phyloP scores from a whole-genome alignment of 2,329 filamentous ascomycete genomes.

The Beauveria brongniartii region DNA sequence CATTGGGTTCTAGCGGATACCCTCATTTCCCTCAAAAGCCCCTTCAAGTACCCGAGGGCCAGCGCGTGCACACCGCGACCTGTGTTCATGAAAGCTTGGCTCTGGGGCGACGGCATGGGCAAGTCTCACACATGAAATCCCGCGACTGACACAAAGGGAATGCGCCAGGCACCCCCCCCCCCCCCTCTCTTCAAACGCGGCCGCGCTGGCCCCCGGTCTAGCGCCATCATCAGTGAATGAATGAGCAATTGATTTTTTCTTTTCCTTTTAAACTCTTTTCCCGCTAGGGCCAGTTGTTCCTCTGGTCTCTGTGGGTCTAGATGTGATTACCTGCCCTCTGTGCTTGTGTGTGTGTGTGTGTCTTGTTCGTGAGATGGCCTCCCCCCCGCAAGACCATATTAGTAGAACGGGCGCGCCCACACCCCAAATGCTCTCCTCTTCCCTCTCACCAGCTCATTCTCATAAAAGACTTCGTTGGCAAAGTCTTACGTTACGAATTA shows the following conservation, averaged over 20 bases:
- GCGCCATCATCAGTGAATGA: not conserved
- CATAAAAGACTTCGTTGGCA: conserved; percentile 37
- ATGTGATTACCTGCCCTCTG: not conserved
- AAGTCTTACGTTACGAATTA: conserved; percentile 33
- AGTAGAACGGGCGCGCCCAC: not conserved
- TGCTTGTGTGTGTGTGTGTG: not conserved
- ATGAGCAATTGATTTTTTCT: not conserved
- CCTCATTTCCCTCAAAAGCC: not conserved
- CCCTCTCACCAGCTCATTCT: conserved; percentile 4
- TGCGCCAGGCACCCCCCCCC: not conserved
- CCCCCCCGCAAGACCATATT: conserved; percentile 1
- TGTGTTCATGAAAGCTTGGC: too few relatives aligned
- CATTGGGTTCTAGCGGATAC: not conserved
- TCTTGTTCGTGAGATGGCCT: not conserved
- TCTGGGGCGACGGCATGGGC: too few relatives aligned
- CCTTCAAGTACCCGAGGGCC: too few relatives aligned
- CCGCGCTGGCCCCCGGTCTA: too few relatives aligned
- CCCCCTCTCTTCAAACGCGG: not conserved
- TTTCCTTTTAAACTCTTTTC: not conserved
- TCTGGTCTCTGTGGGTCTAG: not conserved
- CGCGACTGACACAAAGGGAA: not conserved
- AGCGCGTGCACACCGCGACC: too few relatives aligned
- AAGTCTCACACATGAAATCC: too few relatives aligned
- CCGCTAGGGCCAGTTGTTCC: not conserved
- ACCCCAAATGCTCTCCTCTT: not conserved